Base-by-base conservation (phyloP, 345 rosid species). In the Heritiera fomes region DNA sequence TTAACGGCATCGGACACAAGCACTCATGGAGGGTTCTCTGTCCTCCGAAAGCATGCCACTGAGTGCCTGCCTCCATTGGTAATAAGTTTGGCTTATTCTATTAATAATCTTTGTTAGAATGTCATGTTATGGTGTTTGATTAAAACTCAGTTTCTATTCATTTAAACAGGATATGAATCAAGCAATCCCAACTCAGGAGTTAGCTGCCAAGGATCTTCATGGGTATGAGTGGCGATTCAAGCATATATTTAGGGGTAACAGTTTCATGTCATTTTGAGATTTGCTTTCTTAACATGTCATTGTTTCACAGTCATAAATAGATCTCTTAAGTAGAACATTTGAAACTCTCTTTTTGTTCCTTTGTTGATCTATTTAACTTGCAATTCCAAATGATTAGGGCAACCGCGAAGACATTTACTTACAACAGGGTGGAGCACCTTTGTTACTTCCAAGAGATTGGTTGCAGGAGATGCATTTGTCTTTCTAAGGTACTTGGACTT, bases 11-110 rank as follows among this genome's bases (percentile, higher is more conserved):
- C 98, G 28, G 98, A 94, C 75, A 94, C 97, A 13, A 94, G 98
- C 87, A 94, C 98, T 50, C 97, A 94, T 83, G 98, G 98, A 75
- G 98, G 98, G 53, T 94, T 94, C 85, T 94, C 98, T 75, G 95
- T 94, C 82, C 92, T 92, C 23, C 85, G 93, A 62, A 94, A 90
- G 85, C 95, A 94, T 45, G 98, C 98, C 7, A 90, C 88, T 8
- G 98, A 92, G 73, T 91, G 98, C 82, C 82, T 94, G 52, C 97
- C 97, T 70, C 85, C 85, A 5, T 82, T 93, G 92, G 97, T 92
- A 85, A 61, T 34, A 2, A 38, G 13, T 68, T 12, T 38, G 50
- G 7, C 50, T 64, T 56, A 20, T 2, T 9, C 30, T 47, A 13
- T 2, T 17, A 32, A 6, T 18, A 49, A 32, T 34, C 30, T 15